Percentiles rank a stretch among this genome's conserved stretches.
Conservation (phyloP, 2,329 filamentous ascomycete species). For the Lizonia empirigonia region DNA sequence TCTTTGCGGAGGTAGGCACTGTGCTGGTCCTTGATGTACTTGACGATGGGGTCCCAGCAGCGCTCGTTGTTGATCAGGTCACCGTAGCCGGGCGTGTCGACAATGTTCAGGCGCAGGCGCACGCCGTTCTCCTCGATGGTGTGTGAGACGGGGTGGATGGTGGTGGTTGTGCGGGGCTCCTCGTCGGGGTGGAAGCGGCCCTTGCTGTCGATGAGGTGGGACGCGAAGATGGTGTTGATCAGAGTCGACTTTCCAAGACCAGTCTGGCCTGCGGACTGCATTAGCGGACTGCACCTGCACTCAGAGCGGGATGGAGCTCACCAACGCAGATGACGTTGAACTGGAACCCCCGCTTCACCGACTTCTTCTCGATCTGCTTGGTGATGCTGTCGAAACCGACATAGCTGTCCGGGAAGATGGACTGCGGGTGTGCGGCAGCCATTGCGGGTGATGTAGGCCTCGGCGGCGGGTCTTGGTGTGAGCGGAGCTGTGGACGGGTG, state of each 20-base stretch:
- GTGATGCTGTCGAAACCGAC: slow-evolving; percentile 99
- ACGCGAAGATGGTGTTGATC: slow-evolving; percentile 99
- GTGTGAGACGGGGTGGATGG: slow-evolving; percentile 97
- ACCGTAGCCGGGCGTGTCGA: slow-evolving; percentile 97
- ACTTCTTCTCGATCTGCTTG: slow-evolving; percentile 98
- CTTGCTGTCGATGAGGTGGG: slow-evolving; percentile 98
- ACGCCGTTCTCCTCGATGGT: slow-evolving; percentile 99
- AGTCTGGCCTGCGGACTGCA: slow-evolving; percentile 75
- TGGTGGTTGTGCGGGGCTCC: slow-evolving; percentile 91
- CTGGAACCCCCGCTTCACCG: slow-evolving; percentile 98
- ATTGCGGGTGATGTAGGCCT: slow-evolving; percentile 53
- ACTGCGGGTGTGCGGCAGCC: slow-evolving; percentile 67
- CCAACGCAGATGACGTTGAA: slow-evolving; percentile 99
- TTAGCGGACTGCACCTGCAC: slow-evolving; percentile 9
- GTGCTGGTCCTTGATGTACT: slow-evolving; percentile 99
- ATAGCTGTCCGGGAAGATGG: slow-evolving; percentile 90
- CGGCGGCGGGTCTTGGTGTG: slow-evolving; percentile 21
- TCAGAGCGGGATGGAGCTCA: slow-evolving; percentile 59
- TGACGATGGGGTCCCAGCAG: slow-evolving; percentile 99
- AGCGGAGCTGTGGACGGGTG: slow-evolving; percentile 19
- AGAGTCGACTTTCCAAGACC: slow-evolving; percentile 98
- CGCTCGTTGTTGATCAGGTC: slow-evolving; percentile 99
- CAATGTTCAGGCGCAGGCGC: slow-evolving; percentile 95
- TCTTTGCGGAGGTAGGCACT: slow-evolving; percentile 99
- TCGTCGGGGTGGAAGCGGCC: slow-evolving; percentile 91